These are phyloP conservation scores for Seminavis robusta DNA, from an alignment of 108 stramenopile genomes.

Conservation along the genomic window DNA sequence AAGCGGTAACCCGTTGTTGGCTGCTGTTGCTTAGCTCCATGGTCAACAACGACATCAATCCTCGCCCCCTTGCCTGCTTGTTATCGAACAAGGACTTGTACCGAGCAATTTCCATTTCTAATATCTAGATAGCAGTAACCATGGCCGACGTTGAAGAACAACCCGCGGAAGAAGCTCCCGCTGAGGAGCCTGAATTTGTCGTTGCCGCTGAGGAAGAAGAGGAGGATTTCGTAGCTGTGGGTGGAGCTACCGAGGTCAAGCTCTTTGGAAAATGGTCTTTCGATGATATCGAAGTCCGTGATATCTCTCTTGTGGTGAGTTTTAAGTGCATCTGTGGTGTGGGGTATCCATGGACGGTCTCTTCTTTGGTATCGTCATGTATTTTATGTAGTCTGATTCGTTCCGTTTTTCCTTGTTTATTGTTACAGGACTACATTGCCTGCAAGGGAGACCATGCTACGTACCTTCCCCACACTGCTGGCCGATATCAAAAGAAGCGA, in stretches of 20 bases:
- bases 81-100: too few relatives aligned
- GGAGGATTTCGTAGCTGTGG: conserved; percentile 69
- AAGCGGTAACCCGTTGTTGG: too few relatives aligned
- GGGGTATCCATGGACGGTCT: too few relatives aligned
- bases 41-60: too few relatives aligned
- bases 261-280: conserved; percentile 98
- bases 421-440: conserved; percentile 88
- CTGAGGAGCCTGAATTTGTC: conserved; percentile 27
- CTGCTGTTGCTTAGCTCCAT: too few relatives aligned
- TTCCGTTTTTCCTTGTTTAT: conserved; percentile 3
- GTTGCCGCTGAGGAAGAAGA: conserved; percentile 57
- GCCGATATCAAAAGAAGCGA: conserved; percentile 99
- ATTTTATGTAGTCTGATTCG: neutral
- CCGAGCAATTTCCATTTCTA: too few relatives aligned
- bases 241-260: conserved; percentile 87
- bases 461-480: conserved; percentile 99
- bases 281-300: conserved; percentile 97
- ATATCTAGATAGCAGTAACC: too few relatives aligned
- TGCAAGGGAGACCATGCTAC: conserved; percentile 97
- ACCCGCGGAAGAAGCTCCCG: conserved; percentile 34
- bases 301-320: conserved; percentile 94
- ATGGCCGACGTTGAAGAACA: conserved; percentile 80
- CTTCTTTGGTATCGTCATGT: too few relatives aligned
- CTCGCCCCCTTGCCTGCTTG: too few relatives aligned
- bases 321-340: neutral